Evolutionary conservation across 1,139 yeast genomes (phyloP).

Genomic region (Hanseniaspora uvarum): DNA sequence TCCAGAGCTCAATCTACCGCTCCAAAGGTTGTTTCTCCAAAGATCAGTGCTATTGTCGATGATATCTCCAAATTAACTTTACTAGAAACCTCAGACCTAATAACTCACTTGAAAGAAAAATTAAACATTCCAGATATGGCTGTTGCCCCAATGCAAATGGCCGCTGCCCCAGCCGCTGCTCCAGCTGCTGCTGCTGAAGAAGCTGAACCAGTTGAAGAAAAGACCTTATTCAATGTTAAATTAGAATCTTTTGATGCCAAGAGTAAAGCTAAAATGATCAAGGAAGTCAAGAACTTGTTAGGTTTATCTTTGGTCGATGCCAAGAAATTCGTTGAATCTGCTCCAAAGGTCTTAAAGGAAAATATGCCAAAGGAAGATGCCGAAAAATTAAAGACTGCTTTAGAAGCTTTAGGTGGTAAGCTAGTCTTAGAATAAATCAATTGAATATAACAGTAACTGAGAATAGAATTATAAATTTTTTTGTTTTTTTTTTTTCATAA

Average conservation of each 20-base stretch:
- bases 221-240: conserved; percentile 85
- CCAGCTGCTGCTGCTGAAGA: conserved; percentile 67
- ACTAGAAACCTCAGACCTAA: conserved; percentile 78
- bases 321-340: conserved; percentile 93
- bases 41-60: conserved; percentile 77
- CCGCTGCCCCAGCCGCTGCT: conserved; percentile 60
- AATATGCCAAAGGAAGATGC: conserved; percentile 63
- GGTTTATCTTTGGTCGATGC: conserved; percentile 93
- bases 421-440: conserved; percentile 60
- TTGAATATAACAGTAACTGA: not conserved
- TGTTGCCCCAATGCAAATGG: conserved; percentile 46
- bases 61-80: conserved; percentile 81
- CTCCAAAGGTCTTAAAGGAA: conserved; percentile 72
- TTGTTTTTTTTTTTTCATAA: not conserved
- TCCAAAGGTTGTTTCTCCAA: conserved; percentile 64
- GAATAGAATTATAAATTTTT: not conserved
- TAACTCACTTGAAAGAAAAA: conserved; percentile 71
- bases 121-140: conserved; percentile 84
- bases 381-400: conserved; percentile 73
- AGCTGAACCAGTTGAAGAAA: conserved; percentile 76
- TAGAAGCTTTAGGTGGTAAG: conserved; percentile 94
- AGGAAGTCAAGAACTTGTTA: conserved; percentile 85
- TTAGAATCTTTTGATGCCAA: conserved; percentile 90
- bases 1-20: conserved; percentile 30
- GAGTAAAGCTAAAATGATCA: conserved; percentile 92